These are phyloP conservation scores for Ehretia macrophylla DNA, from an alignment of 257 asterid species.

Conservation along the genomic window DNA sequence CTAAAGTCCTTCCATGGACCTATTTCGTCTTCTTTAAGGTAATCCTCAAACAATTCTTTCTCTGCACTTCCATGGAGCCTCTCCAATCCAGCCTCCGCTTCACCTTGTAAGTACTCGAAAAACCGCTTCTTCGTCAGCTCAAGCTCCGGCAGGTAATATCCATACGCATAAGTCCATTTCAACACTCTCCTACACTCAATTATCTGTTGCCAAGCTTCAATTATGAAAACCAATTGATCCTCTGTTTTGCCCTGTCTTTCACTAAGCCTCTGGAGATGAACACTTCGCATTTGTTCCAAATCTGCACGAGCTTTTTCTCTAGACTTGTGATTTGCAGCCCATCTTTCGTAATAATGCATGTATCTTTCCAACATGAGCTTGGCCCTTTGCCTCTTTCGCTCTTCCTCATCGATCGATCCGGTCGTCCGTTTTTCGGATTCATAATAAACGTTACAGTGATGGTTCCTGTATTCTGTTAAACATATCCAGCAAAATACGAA, in stretches of 20 bases:
- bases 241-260: neutral
- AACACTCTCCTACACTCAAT: slow-evolving; percentile 38
- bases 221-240: neutral
- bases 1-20: neutral
- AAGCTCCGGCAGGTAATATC: slow-evolving; percentile 17
- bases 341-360: slow-evolving; percentile 32
- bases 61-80: slow-evolving; percentile 36
- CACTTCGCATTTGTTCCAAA: neutral
- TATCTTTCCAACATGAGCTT: slow-evolving; percentile 10
- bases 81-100: slow-evolving; percentile 31
- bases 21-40: neutral
- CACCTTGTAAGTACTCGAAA: slow-evolving; percentile 31
- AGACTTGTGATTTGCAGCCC: slow-evolving; percentile 23
- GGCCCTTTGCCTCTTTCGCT: neutral
- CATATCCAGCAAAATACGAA: slow-evolving; percentile 34
- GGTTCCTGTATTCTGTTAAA: too few relatives aligned
- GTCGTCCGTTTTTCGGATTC: neutral
- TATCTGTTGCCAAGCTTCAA: slow-evolving; percentile 34
- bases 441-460: too few relatives aligned
- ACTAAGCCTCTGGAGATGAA: neutral
- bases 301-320: slow-evolving; percentile 22
- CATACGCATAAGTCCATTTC: slow-evolving; percentile 38
- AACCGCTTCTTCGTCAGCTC: slow-evolving; percentile 7
- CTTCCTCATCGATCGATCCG: neutral
- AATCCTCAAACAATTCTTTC: slow-evolving; percentile 18